These are phyloP conservation scores for Dendrothele bispora DNA, from an alignment of 768 basidiomycete species.

Conservation along the genomic window DNA sequence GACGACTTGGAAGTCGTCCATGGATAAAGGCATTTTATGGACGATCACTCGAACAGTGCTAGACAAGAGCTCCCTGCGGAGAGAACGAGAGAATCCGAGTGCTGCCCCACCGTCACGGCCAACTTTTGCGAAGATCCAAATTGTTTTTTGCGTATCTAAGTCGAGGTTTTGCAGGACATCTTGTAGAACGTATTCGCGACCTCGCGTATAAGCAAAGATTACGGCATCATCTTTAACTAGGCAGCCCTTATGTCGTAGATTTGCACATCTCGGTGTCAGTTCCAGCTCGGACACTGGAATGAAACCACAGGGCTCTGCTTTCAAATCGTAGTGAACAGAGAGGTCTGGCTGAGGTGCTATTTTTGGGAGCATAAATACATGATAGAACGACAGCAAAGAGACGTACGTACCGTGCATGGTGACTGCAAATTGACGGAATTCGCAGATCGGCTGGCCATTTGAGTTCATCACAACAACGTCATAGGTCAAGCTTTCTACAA, in stretches of 20 bases:
- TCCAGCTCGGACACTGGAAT: no score
- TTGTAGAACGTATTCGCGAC: not conserved
- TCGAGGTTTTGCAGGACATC: not conserved
- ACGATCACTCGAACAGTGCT: not conserved
- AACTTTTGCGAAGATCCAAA: not conserved
- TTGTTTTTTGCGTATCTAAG: not conserved
- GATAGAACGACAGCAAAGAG: conserved; percentile 14
- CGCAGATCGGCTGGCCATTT: conserved; percentile 20
- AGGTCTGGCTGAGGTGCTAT: not conserved
- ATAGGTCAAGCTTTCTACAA: no score
- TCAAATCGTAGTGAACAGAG: not conserved
- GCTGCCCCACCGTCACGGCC: not conserved
- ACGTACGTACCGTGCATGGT: conserved; percentile 14
- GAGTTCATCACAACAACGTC: conserved; percentile 7
- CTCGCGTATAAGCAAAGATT: not conserved
- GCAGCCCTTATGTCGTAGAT: no score
- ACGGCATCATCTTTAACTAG: no score
- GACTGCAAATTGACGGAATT: conserved; percentile 32
- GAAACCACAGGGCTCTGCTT: not conserved
- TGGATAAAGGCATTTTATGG: not conserved
- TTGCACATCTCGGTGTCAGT: no score
- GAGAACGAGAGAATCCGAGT: not conserved
- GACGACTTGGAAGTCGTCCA: not conserved
- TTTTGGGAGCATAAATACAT: conserved; percentile 13
- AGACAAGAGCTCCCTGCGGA: not conserved